phyloP scores from a whole-genome alignment of 176 grass and related monocot genomes.

The Raddia distichophylla region DNA sequence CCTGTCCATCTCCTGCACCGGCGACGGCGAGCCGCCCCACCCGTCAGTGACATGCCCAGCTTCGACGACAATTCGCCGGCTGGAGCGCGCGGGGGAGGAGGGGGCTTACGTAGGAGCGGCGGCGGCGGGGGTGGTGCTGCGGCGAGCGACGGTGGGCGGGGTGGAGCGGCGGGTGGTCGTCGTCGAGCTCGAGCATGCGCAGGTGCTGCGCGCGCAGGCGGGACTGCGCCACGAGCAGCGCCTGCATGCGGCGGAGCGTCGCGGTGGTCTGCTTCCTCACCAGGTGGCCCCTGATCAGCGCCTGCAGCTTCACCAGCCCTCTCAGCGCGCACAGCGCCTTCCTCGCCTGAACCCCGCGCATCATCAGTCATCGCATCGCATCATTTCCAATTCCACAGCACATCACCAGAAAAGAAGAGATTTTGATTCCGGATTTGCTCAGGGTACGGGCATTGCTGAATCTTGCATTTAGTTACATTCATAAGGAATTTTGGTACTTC shows the following conservation, averaged over 20 bases:
- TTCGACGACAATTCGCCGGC: no score
- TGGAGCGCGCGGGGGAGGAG: neutral
- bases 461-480: neutral
- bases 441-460: neutral
- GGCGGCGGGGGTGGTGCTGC: slow-evolving; percentile 51
- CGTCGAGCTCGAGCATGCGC: slow-evolving; percentile 52
- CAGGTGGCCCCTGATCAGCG: slow-evolving; percentile 73
- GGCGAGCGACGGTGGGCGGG: slow-evolving; percentile 48
- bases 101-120: slow-evolving; percentile 65
- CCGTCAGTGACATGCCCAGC: neutral
- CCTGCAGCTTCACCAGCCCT: slow-evolving; percentile 84
- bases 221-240: slow-evolving; percentile 63
- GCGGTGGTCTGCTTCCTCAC: slow-evolving; percentile 73
- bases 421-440: neutral
- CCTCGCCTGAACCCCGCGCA: slow-evolving; percentile 56
- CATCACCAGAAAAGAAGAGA: no score
- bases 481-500: neutral
- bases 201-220: slow-evolving; percentile 62
- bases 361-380: neutral
- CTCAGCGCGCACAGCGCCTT: slow-evolving; percentile 77
- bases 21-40: neutral
- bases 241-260: slow-evolving; percentile 85
- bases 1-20: slow-evolving; percentile 72
- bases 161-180: neutral
- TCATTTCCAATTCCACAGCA: neutral